Base-by-base conservation (phyloP, 75 land plant genomes). In the Chamaecyparis obtusa region DNA sequence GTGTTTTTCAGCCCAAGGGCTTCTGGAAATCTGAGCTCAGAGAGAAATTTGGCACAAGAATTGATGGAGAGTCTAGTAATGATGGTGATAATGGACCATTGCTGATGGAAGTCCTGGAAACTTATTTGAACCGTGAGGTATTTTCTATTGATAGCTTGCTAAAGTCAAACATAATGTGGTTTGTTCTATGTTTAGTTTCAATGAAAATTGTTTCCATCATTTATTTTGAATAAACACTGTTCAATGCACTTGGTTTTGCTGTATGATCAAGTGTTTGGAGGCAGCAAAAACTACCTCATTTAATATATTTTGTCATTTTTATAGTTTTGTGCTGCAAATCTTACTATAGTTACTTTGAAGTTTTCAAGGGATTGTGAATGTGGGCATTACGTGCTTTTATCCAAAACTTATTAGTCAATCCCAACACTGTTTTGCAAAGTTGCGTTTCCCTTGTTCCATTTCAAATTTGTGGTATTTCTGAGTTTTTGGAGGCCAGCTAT, bases 91-190 rank as follows among this genome's bases (percentile, higher is more conserved):
- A 91, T 81, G 90, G 91, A 24, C 99, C 99, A 33, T 84, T 98
- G 84, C 94, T 98, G 67, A 85, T 96, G 87, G 93, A 95, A 84
- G 93, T 98, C 86, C 93, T 98, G 88, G 99, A 97, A 88, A 93
- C 95, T 41, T 96, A 90, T 87, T 87, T 97, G 86, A 97, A 96
- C 91, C 88, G 84, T 84, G 99, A 98, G 99, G 99, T 98, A 92
- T 64, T 54, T 84, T 84, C 19, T 36, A 35, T 56, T 35, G 9
- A 56, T 84, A 84, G 57, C 37, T 54, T 55, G 15, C 83, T 27
- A 33, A 11, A 74, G 8, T 43, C 83, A 21, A 44, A 44, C 43
- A 11, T 81, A 41, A 81, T 44, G 3, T 33, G 16, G 13, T 32
- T 74, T 74, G 36, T 74, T 74, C 33, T 13, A 33, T 3, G 17